Base-by-base conservation (phyloP, 1,139 yeast species). In the Blastobotrys raffinosifermentans region DNA sequence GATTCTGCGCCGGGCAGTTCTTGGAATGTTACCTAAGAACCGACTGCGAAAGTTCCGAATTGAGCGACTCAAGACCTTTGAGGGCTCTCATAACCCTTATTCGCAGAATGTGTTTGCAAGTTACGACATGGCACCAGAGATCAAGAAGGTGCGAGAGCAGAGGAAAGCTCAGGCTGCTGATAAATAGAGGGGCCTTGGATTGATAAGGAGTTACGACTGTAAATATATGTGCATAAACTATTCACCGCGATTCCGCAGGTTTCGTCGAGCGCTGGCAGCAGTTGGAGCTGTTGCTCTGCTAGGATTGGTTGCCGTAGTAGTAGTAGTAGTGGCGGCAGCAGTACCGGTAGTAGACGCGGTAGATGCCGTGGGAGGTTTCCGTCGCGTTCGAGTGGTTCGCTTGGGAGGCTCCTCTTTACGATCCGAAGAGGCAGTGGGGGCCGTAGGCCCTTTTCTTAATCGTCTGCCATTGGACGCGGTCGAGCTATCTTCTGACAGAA, bases 21-120 rank as follows among this genome's bases (percentile, higher is more conserved):
- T 85, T 48, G 94, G 94, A 42, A 91, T 91, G 99, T 70, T 91
- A 41, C 98, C 98, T 29, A 87, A 86, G 65, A 89, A 91, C 61
- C 78, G 80, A 55, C 74, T 81, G 48, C 75, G 97, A 60, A 75
- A 82, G 54, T 69, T 70, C 19, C 76, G 98, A 58, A 64, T 91
- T 58, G 93, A 78, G 32, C 76, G 99, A 56, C 70, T 91, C 47
- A 87, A 85, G 64, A 75, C 85, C 1, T 84, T 73, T 58, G 97
- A 93, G 54, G 96, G 94, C 25, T 78, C 86, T 41, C 83, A 80
- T 41, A 85, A 85, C 60, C 96, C 96, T 15, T 89, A 85, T 59
- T 77, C 75, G 47, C 73, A 79, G 48, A 91, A 91, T 57, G 70
- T 91, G 47, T 68, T 84, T 31, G 96, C 96, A 5, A 83, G 76